Evolutionary conservation across 768 basidiomycete genomes (phyloP).

Genomic region (Macrocybe gigantea): DNA sequence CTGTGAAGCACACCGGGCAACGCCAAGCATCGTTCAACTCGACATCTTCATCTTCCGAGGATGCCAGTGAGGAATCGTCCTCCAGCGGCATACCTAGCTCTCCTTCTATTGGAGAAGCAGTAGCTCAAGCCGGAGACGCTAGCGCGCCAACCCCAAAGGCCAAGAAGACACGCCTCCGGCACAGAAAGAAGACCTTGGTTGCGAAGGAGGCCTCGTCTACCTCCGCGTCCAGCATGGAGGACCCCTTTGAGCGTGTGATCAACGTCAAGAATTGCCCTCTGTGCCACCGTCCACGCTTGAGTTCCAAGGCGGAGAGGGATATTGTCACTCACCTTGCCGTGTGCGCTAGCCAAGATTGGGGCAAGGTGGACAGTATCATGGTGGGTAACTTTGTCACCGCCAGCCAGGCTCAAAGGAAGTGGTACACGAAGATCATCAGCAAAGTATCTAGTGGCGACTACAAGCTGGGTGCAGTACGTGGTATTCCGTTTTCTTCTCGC

Average conservation of each 20-base stretch:
- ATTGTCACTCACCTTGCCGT: conserved; percentile 97
- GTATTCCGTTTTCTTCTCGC: background rate
- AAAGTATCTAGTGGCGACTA: conserved; percentile 88
- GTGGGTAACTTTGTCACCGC: conserved; percentile 94
- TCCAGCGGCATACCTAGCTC: conserved; percentile 27
- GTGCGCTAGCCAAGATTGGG: conserved; percentile 93
- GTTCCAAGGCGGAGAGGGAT: conserved; percentile 85
- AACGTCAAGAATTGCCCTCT: conserved; percentile 93
- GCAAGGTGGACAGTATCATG: conserved; percentile 79
- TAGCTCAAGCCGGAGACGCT: background rate
- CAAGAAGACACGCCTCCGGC: conserved; percentile 6
- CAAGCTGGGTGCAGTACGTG: conserved; percentile 78
- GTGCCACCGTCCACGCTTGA: conserved; percentile 84
- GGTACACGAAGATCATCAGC: conserved; percentile 86
- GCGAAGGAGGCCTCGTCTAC: conserved; percentile 10
- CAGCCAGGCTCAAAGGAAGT: conserved; percentile 94
- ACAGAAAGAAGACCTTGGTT: conserved; percentile 13
- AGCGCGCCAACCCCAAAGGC: conserved; percentile 7
- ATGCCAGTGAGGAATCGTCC: conserved; percentile 32
- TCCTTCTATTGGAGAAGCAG: conserved; percentile 8
- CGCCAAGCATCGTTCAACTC: background rate
- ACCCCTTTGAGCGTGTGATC: conserved; percentile 77
- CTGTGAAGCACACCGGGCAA: conserved; percentile 6
- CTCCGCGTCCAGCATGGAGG: conserved; percentile 13
- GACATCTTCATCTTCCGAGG: conserved; percentile 6